phyloP scores from a whole-genome alignment of 371 early-diverging fungal species.

The Mucor racemosus region DNA sequence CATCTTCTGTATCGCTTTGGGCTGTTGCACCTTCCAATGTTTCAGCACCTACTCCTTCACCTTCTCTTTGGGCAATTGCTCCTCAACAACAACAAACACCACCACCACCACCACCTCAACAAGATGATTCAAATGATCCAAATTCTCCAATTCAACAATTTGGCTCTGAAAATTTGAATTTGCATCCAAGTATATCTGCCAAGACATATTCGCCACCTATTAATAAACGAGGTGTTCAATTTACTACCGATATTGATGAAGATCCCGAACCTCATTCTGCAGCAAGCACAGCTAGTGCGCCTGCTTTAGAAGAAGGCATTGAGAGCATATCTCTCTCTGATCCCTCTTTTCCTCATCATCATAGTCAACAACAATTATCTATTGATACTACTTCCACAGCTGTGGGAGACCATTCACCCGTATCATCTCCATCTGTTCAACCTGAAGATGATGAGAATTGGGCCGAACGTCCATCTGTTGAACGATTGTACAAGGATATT shows the following conservation, averaged over 20 bases:
- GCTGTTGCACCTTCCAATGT: slow-evolving; percentile 32
- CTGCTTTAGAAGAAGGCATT: slow-evolving; percentile 18
- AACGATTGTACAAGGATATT: slow-evolving; percentile 73
- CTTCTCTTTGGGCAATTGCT: slow-evolving; percentile 33
- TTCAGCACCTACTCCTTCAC: slow-evolving; percentile 20
- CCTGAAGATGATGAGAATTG: slow-evolving; percentile 49
- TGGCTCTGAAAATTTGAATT: slow-evolving; percentile 24
- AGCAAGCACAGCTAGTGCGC: slow-evolving; percentile 11
- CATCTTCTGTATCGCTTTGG: slow-evolving; percentile 31
- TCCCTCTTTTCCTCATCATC: slow-evolving; percentile 13
- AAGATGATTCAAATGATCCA: neutral
- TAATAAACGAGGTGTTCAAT: slow-evolving; percentile 16
- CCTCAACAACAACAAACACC: slow-evolving; percentile 6
- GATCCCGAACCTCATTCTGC: slow-evolving; percentile 7
- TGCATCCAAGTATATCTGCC: slow-evolving; percentile 32
- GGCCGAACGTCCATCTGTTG: slow-evolving; percentile 76
- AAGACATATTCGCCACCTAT: slow-evolving; percentile 18
- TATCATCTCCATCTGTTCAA: slow-evolving; percentile 19
- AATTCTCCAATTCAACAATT: slow-evolving; percentile 18
- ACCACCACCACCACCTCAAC: neutral
- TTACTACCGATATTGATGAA: neutral
- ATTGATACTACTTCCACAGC: slow-evolving; percentile 16
- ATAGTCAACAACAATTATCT: neutral
- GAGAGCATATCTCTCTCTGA: slow-evolving; percentile 20
- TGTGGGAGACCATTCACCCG: slow-evolving; percentile 3